A percentile compares a stretch with the other conserved stretches of the same genome.
Conservation (phyloP, 768 basidiomycete species). For the Dacryopinax primogenitus region DNA sequence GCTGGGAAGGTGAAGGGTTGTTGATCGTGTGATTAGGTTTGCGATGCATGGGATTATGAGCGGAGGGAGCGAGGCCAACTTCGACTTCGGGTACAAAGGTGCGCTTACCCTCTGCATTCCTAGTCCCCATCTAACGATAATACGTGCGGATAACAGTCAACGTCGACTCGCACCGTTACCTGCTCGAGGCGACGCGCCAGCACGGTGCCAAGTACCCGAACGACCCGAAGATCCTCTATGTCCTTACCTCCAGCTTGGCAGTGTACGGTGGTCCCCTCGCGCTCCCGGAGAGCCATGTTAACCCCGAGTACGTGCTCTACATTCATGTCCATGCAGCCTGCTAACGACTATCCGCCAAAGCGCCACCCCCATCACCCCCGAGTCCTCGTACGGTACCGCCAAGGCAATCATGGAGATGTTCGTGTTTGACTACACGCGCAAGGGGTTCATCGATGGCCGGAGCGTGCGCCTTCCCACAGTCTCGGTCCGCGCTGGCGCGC, state of each 20-base stretch:
- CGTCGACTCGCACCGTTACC: conserved; percentile 40
- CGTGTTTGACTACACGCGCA: conserved; percentile 47
- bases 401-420: conserved; percentile 45
- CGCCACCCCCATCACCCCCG: conserved; percentile 41
- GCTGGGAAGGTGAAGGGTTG: conserved; percentile 15
- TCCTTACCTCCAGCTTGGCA: conserved; percentile 47
- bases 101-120: not conserved
- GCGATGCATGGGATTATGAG: conserved; percentile 48
- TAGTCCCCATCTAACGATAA: not conserved
- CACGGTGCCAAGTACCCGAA: conserved; percentile 12
- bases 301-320: not conserved
- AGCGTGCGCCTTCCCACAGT: conserved; percentile 50
- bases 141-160: conserved; percentile 30
- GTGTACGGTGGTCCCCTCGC: conserved; percentile 42
- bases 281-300: conserved; percentile 10
- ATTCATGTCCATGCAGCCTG: conserved; percentile 2
- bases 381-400: conserved; percentile 45
- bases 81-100: conserved; percentile 38
- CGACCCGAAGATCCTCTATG: conserved; percentile 35
- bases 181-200: conserved; percentile 24
- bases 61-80: conserved; percentile 46
- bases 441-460: conserved; percentile 46
- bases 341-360: conserved; percentile 32
- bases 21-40: not conserved
- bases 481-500: conserved; percentile 42